Evolutionary conservation across 1,284 basidiomycete genomes (phyloP), one percentile per base, ranked within the genome.

Genomic region (Clitocybe nebularis): DNA sequence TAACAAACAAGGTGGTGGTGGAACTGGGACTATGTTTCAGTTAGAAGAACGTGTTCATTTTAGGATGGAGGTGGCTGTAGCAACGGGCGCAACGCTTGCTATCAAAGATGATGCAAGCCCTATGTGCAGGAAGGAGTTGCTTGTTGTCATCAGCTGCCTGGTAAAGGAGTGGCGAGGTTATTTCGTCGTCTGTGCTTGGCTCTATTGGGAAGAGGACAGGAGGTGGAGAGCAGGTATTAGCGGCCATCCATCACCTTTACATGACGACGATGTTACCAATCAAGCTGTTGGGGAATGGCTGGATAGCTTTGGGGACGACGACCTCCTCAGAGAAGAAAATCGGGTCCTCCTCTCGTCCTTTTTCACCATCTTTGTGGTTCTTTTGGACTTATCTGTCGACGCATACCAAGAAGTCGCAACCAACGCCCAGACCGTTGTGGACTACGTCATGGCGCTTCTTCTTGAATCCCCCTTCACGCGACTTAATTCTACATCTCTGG

Each of bases 161-260:
- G 93, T 95, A 10, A 89, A 92, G 59, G 93, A 97, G 64, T 98
- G 94, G 89, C 74, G 92, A 46, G 94, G 95, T 7, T 93, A 93
- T 70, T 93, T 98, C 55, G 89, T 95, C 36, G 82, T 94, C 23
- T 95, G 94, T 43, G 93, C 95, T 0, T 98, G 95, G 92, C 68
- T 92, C 19, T 93, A 94, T 67, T 92, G 90, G 83, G 89, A 95
- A 60, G 89, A 93, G 60, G 83, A 89, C 51, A 68, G 81, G 48
- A 71, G 77, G 55, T 77, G 80, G 74, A 67, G 71, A 44, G 51
- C 63, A 26, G 60, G 59, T 28, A 45, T 56, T 5, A 61, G 59
- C 25, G 56, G 60, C n/a, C 56, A 61, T 19, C 67, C 69, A 26
- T 44, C 53, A 14, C 58, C 60, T 43, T 44, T 59, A 23, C 58